These are phyloP conservation scores for Vigna angularis DNA, from an alignment of 306 rosid genomes.

Conservation along the genomic window DNA sequence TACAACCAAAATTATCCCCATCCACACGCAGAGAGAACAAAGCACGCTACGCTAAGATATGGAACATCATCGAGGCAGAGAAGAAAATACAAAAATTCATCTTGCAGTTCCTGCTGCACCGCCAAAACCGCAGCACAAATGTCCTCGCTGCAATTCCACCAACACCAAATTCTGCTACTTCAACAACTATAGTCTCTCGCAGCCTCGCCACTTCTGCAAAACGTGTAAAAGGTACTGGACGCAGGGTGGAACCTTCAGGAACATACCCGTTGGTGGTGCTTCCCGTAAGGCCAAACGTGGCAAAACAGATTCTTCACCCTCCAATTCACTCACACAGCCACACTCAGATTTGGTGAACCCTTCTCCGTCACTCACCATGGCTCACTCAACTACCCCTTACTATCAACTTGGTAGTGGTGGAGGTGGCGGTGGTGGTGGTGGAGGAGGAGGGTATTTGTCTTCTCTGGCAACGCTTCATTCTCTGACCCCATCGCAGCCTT, in stretches of 20 bases:
- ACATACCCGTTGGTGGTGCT: conserved; percentile 63
- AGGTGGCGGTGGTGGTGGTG: background rate
- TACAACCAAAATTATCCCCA: conserved; percentile 1
- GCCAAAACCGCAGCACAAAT: conserved; percentile 38
- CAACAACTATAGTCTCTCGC: conserved; percentile 67
- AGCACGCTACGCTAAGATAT: background rate
- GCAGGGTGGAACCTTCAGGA: conserved; percentile 67
- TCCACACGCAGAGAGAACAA: background rate
- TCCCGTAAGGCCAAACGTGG: conserved; percentile 55
- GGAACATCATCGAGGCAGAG: conserved; percentile 29
- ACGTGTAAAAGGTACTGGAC: conserved; percentile 71
- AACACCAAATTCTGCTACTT: conserved; percentile 71
- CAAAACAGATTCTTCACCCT: conserved; percentile 17
- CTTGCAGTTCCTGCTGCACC: background rate
- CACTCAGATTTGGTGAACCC: background rate
- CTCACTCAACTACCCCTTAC: conserved; percentile 3
- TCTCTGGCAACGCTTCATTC: conserved; percentile 46
- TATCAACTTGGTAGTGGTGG: background rate
- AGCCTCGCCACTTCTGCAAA: conserved; percentile 70
- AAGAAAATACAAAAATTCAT: background rate
- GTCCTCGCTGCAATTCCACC: conserved; percentile 63
- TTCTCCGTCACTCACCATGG: background rate
- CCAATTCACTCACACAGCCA: background rate
- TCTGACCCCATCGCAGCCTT: conserved; percentile 31
- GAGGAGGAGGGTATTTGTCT: conserved; percentile 45